Evolutionary conservation across 2,329 filamentous ascomycete genomes (phyloP), one percentile per base, ranked within the genome.

Genomic region (Diaporthe amygdali): DNA sequence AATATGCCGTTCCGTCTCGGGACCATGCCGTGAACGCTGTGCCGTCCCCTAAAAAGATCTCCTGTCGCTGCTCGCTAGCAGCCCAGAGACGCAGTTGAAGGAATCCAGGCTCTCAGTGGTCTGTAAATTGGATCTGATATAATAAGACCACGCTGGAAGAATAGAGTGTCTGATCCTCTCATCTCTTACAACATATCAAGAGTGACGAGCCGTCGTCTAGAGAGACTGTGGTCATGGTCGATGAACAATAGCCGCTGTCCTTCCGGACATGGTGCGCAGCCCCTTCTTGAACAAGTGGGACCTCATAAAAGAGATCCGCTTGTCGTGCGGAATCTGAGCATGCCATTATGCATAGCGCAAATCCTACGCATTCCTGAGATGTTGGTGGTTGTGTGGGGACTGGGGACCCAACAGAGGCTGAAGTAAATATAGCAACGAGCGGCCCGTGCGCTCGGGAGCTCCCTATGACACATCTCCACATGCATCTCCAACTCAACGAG

Each of bases 391-490:
- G 27, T 15, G 39, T 63, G 56, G 56, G 41, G 56, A 47, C 56
- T n/a, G n/a, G n/a, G n/a, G n/a, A n/a, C n/a, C n/a, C 39, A 34
- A 63, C 27, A 34, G 27, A 46, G 56, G 56, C 27, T 34, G 9
- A 63, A 17, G 55, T 63, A 63, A 63, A 63, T 63, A 63, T 63
- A 47, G 56, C 54, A 59, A 41, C 56, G 22, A 3, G 41, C 20
- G 59, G 59, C 14, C 59, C 59, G 59, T 63, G 59, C 59, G 27
- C n/a, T 14, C 59, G 59, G 59, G 41, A 63, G 59, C 41, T 34
- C 41, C 30, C 27, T 34, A 20, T 14, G 41, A 30, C 27, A 63
- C 59, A 44, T 25, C 41, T 41, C 41, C 59, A 12, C 41, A 39
- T 25, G 41, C 7, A 44, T 15, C 41, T 27, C 41, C 59, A 63